Base-by-base conservation (phyloP, 1,284 basidiomycete genomes). In the Leccinum idahoense region DNA sequence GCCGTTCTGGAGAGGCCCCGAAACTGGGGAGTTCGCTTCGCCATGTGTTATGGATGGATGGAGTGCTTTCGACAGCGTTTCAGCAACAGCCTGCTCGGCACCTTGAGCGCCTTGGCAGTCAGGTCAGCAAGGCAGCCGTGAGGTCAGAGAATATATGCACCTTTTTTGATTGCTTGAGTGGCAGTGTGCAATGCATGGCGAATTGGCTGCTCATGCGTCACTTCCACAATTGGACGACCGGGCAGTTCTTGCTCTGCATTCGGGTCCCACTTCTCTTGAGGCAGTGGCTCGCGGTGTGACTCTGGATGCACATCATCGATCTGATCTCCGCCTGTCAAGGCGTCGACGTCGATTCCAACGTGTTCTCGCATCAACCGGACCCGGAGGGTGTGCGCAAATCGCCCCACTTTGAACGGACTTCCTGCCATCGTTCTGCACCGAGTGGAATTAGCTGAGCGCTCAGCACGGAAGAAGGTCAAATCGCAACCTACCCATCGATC, bases 301-400 rank as follows among this genome's bases (percentile, higher is more conserved):
- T 88, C 84, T 0, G 11, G 6, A 3, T 80, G 77, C 81, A 87
- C 85, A 20, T 90, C 18, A 7, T 20, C 11, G 0, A 10, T 18
- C 62, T 87, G 53, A 54, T 54, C 88, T 66, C 92, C 90, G 67
- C 94, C 89, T 63, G 90, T 88, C 69, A 98, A 81, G 7, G 87
- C 85, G 73, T 99, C 96, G 26, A 98, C 95, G 74, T 99, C 95
- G 62, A 98, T 83, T 4, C 96, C 96, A 62, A 96, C 80, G 74
- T 99, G 96, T 75, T 99, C 96, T 61, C 93, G 85, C 96, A 99
- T 99, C 58, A 99, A 81, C 7, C 96, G 87, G 58, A 99, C 82
- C 10, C 96, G 89, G 29, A 99, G 82, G 2, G 93, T 93, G 76
- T 99, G 97, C 7, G 97, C 94, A 75, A 97, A 99, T 6, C 96